These are phyloP conservation scores for Aspergillus tamarii DNA, from an alignment of 2,329 filamentous ascomycete genomes.

Conservation along the genomic window DNA sequence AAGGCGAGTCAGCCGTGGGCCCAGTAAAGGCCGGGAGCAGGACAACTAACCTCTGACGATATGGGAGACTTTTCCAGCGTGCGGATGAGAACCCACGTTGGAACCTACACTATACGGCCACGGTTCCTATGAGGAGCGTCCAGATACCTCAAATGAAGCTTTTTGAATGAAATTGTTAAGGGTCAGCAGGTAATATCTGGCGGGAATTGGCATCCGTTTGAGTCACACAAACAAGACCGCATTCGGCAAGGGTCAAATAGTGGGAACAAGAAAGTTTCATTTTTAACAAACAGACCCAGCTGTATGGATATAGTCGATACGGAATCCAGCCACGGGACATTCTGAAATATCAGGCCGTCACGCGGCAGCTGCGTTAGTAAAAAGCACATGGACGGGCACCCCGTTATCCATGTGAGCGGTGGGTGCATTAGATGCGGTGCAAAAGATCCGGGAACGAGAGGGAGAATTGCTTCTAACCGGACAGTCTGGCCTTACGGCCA, in stretches of 20 bases:
- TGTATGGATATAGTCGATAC: background rate
- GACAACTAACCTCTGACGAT: background rate
- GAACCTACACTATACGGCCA: background rate
- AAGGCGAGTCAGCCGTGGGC: background rate
- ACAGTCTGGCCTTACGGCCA: background rate
- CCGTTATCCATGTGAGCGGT: background rate
- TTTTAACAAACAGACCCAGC: background rate
- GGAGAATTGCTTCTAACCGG: background rate
- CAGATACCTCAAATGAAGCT: background rate
- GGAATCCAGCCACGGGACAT: slow-evolving; percentile 1
- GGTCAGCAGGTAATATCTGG: background rate
- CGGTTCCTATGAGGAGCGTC: background rate
- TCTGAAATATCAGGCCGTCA: background rate
- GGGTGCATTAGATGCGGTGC: background rate
- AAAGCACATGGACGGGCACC: background rate
- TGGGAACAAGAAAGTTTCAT: background rate
- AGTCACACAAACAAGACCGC: background rate
- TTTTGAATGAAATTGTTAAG: background rate
- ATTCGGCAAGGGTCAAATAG: background rate
- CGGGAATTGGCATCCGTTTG: background rate
- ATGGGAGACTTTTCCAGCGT: background rate
- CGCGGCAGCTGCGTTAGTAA: background rate
- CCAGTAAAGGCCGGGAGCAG: background rate
- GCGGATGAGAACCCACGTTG: background rate
- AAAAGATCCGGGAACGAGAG: background rate